Conservation (phyloP, 352 stramenopile genomes). For the Pilasporangium apinafurcum region DNA sequence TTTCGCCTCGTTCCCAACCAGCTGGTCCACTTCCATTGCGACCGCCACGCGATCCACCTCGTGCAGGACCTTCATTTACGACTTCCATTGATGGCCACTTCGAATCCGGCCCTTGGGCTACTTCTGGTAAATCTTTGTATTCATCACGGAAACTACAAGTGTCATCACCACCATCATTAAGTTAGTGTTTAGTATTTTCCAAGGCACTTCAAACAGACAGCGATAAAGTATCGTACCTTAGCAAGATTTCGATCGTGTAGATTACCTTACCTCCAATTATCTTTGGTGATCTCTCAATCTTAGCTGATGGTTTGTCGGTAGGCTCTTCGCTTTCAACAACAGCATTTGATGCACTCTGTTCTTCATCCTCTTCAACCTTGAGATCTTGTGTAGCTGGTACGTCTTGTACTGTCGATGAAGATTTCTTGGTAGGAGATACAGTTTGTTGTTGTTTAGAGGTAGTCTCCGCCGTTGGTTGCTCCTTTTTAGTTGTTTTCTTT, state of each 20-base stretch:
- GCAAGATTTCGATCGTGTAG: constrained; percentile 52
- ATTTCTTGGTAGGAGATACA: not conserved
- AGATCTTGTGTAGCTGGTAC: no score
- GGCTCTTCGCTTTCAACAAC: not conserved
- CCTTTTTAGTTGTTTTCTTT: constrained; percentile 1
- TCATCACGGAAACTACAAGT: constrained; percentile 40
- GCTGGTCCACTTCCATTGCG: constrained; percentile 22
- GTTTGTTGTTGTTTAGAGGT: no score
- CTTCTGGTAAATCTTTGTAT: constrained; percentile 44
- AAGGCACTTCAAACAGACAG: not conserved
- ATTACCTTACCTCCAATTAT: constrained; percentile 36
- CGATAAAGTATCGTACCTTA: constrained; percentile 26
- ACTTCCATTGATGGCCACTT: constrained; percentile 71
- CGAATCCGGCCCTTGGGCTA: constrained; percentile 22
- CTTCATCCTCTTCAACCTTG: constrained; percentile 10
- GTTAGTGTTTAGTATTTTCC: no score
- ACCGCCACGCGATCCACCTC: constrained; percentile 29
- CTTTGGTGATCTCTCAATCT: constrained; percentile 7
- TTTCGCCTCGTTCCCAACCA: constrained; percentile 59
- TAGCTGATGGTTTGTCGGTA: constrained; percentile 2
- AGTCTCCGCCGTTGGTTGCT: not conserved
- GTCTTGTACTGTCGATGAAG: no score
- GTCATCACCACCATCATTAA: no score
- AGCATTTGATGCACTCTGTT: not conserved
- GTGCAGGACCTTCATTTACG: constrained; percentile 45